These are phyloP conservation scores for Rhizopogon rudus DNA, from an alignment of 768 basidiomycete species.

Conservation along the genomic window DNA sequence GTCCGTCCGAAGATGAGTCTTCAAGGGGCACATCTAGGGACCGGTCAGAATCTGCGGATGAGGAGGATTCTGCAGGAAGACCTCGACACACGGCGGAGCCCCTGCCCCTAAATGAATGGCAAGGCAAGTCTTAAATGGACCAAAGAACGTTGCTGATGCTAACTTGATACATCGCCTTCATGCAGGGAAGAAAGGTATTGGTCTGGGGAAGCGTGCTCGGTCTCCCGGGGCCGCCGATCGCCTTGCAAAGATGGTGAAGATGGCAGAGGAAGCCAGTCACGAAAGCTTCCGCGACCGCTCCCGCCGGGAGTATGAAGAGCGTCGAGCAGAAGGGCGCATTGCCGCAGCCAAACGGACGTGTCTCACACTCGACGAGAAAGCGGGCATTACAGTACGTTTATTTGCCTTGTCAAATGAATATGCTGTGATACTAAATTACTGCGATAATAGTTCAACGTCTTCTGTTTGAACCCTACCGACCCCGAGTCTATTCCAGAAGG, in stretches of 20 bases:
- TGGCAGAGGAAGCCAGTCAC: conserved; percentile 47
- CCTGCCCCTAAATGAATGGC: conserved; percentile 75
- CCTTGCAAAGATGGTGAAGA: conserved; percentile 67
- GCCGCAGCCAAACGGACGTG: conserved; percentile 74
- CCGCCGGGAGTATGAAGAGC: conserved; percentile 69
- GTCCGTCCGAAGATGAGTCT: background rate
- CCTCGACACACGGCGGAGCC: conserved; percentile 56
- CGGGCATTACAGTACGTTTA: conserved; percentile 45
- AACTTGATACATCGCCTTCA: conserved; percentile 6
- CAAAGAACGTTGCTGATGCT: background rate
- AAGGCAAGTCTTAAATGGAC: conserved; percentile 46
- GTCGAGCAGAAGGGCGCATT: conserved; percentile 67
- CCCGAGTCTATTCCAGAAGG: conserved; percentile 62
- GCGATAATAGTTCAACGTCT: conserved; percentile 63
- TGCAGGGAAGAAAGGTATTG: conserved; percentile 77
- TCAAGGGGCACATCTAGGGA: background rate
- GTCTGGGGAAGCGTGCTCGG: conserved; percentile 58
- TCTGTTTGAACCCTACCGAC: conserved; percentile 71
- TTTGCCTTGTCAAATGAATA: background rate
- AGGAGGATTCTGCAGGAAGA: background rate
- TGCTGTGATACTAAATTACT: background rate
- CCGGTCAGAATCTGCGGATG: conserved; percentile 3
- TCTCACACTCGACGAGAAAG: conserved; percentile 66
- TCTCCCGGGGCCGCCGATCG: conserved; percentile 63
- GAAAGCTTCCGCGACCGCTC: conserved; percentile 66